phyloP scores from a whole-genome alignment of 352 stramenopile species.

The Bremia lactucae region DNA sequence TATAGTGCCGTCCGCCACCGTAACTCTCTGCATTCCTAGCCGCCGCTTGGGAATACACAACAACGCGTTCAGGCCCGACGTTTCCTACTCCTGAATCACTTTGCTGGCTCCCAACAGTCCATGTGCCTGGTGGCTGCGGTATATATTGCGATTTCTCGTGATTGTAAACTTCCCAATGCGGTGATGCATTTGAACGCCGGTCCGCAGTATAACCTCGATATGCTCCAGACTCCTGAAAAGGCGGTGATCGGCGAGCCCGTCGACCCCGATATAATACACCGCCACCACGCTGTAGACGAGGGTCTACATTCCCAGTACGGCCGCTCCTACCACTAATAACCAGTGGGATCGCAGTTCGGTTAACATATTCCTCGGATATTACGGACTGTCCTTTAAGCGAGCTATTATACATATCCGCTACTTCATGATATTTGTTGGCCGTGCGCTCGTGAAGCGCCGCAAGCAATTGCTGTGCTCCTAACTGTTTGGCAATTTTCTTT shows the following conservation, averaged over 20 bases:
- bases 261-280: slow-evolving; percentile 10
- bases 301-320: slow-evolving; percentile 14
- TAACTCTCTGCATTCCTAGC: slow-evolving; percentile 3
- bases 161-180: slow-evolving; percentile 20
- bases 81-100: slow-evolving; percentile 12
- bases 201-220: slow-evolving; percentile 23
- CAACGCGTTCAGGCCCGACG: slow-evolving; percentile 20
- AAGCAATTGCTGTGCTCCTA: slow-evolving; percentile 61
- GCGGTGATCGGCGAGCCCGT: slow-evolving; percentile 10
- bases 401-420: slow-evolving; percentile 68
- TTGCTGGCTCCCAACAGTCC: slow-evolving; percentile 8
- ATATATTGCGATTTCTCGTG: slow-evolving; percentile 7
- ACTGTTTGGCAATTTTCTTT: slow-evolving; percentile 77
- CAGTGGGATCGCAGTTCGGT: slow-evolving; percentile 7
- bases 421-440: slow-evolving; percentile 37
- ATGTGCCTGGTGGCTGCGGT: slow-evolving; percentile 10
- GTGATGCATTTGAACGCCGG: slow-evolving; percentile 7
- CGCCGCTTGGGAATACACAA: slow-evolving; percentile 24
- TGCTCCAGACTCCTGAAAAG: slow-evolving; percentile 18
- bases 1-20: slow-evolving; percentile 16
- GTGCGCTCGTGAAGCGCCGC: slow-evolving; percentile 48
- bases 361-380: slow-evolving; percentile 13
- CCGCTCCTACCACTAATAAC: slow-evolving; percentile 4
- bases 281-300: slow-evolving; percentile 12
- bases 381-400: slow-evolving; percentile 24